Evolutionary conservation across 2,329 filamentous ascomycete species (phyloP), one percentile per base, ranked within the genome.

Genomic region (Monosporascus sp.): DNA sequence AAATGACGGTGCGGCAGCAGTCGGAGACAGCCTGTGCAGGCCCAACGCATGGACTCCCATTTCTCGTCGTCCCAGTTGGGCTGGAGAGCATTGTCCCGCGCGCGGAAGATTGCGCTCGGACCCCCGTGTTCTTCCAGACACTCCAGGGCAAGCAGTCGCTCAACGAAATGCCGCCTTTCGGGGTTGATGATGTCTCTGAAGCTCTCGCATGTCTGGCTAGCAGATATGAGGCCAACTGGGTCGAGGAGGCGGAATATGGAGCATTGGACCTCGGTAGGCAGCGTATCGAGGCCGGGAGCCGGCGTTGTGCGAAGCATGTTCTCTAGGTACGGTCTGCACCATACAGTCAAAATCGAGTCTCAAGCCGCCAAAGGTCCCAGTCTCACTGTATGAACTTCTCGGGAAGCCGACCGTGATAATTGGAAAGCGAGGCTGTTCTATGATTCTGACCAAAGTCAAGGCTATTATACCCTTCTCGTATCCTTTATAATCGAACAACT

Each of bases 191-290:
- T 47, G 3, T 24, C 45, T 22, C 50, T 52, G 27, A 57, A 54
- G 9, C 37, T 31, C 2, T n/a, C 31, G 35, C 41, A 48, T 9
- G 50, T 41, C 27, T 57, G 55, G 22, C 50, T 57, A 2, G 53
- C 46, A 5, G 48, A 49, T 17, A 57, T 49, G 15, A 59, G 50
- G 14, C 37, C 52, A 27, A 55, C 50, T 3, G 57, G 55, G 43
- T 57, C 55, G 3, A 59, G 55, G 6, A 43, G 38, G 9, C 47
- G 46, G 25, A 59, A 57, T 41, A 59, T 54, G n/a, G 51, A 17
- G n/a, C 50, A 36, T 20, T 53, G 53, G 22, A 57, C 27, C 45
- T 59, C 57, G n/a, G 35, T 37, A 1, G 57, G 57, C 25, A 59
- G 8, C 7, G n/a, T 38, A 25, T 49, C 25, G 50, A 50, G 43